These are phyloP conservation scores for Diaporthe citri DNA, from an alignment of 2,329 filamentous ascomycete species.

Conservation along the genomic window DNA sequence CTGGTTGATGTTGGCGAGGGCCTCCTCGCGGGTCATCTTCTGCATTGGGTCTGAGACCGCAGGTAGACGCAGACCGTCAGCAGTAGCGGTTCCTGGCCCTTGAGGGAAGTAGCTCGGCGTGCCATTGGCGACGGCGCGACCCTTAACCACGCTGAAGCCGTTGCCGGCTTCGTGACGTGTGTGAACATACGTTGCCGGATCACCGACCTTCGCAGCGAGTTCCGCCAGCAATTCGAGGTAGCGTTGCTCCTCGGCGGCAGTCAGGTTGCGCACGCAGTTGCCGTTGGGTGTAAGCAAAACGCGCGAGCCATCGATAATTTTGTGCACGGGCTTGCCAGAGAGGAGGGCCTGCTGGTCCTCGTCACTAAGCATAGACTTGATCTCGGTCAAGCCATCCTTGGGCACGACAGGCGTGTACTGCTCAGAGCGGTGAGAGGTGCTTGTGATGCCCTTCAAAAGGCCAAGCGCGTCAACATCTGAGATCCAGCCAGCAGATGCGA, in stretches of 20 bases:
- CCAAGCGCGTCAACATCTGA: constrained; percentile 49
- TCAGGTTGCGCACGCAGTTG: constrained; percentile 80
- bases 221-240: constrained; percentile 77
- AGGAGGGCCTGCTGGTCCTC: constrained; percentile 68
- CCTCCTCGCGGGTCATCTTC: constrained; percentile 76
- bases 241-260: constrained; percentile 75
- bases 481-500: constrained; percentile 39
- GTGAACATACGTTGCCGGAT: constrained; percentile 68
- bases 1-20: constrained; percentile 77
- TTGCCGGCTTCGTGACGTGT: constrained; percentile 66
- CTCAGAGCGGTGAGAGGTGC: constrained; percentile 51
- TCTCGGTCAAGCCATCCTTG: constrained; percentile 51
- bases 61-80: constrained; percentile 20
- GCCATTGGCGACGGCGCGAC: constrained; percentile 74
- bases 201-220: constrained; percentile 63
- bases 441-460: constrained; percentile 54
- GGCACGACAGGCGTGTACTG: constrained; percentile 43
- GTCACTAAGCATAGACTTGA: constrained; percentile 62
- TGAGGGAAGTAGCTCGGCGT: constrained; percentile 72
- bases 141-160: constrained; percentile 73
- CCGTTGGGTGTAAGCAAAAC: constrained; percentile 82
- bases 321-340: constrained; percentile 70
- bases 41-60: constrained; percentile 66
- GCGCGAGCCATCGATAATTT: constrained; percentile 73
- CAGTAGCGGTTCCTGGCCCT: constrained; percentile 50